A percentile compares a stretch with the other conserved stretches of the same genome.
Evolutionary conservation across 129 eudicot genomes (phyloP).

Genomic region (Tagetes patula): DNA sequence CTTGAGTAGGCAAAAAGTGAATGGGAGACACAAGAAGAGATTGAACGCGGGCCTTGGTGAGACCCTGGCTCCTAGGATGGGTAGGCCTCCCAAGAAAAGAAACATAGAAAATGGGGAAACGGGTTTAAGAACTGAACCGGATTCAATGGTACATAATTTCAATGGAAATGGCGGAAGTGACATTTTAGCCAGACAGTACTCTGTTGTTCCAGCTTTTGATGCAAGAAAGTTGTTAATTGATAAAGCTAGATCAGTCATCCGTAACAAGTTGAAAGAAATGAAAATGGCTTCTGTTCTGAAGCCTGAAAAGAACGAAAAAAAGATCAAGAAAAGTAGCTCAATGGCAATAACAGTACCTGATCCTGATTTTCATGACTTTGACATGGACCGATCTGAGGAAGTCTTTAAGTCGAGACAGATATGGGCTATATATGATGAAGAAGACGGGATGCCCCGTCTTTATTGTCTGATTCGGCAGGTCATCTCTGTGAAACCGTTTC

Average conservation of each 20-base stretch:
- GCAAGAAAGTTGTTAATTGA: slow-evolving; percentile 69
- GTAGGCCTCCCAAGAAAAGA: slow-evolving; percentile 76
- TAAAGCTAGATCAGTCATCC: slow-evolving; percentile 64
- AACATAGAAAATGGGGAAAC: slow-evolving; percentile 57
- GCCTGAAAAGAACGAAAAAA: slow-evolving; percentile 52
- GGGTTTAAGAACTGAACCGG: slow-evolving; percentile 36
- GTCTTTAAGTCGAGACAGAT: slow-evolving; percentile 82
- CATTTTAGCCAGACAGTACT: slow-evolving; percentile 33
- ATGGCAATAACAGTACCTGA: slow-evolving; percentile 88
- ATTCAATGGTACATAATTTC: slow-evolving; percentile 28
- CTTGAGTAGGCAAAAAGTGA: slow-evolving; percentile 39
- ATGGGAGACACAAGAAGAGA: slow-evolving; percentile 46
- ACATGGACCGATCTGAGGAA: slow-evolving; percentile 76
- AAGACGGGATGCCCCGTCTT: slow-evolving; percentile 97
- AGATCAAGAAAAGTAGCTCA: slow-evolving; percentile 50
- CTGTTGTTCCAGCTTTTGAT: slow-evolving; percentile 57
- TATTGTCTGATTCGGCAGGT: slow-evolving; percentile 87
- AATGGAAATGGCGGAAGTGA: slow-evolving; percentile 46
- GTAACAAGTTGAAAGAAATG: slow-evolving; percentile 64
- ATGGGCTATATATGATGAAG: slow-evolving; percentile 99
- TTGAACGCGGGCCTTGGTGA: slow-evolving; percentile 38
- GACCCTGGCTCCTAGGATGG: slow-evolving; percentile 38
- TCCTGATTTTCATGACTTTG: slow-evolving; percentile 95
- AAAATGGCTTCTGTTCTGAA: slow-evolving; percentile 43
- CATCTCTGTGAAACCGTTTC: slow-evolving; percentile 78